Evolutionary conservation across 129 eudicot genomes (phyloP), one percentile per base, ranked within the genome.

Genomic region (Helichrysum umbraculigerum): DNA sequence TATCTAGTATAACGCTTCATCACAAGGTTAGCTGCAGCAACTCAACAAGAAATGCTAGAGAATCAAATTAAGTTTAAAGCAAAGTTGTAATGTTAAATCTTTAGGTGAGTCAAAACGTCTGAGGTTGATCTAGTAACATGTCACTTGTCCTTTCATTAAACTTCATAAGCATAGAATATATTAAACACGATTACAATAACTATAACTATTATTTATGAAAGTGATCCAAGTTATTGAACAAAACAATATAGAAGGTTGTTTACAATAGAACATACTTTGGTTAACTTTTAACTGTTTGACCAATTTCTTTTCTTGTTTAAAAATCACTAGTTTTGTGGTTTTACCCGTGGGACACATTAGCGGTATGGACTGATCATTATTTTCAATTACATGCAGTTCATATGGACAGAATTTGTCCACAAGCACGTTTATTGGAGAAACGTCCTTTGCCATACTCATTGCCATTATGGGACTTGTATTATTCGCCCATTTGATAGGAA

Each of bases 401-500:
- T 91, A 91, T 73, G 98, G 98, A 50, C 97, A 91, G 81, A 81
- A 77, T 66, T 78, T 94, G 84, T 54, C 85, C 10, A 87, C 98
- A 66, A 94, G 96, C 85, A 94, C 96, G 29, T 91, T 79, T 77
- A 82, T 91, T 9, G 89, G 93, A 29, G 98, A 94, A 80, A 91
- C 96, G 10, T 58, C 84, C 25, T 94, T 89, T 75, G 92, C 93
- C 72, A 91, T 88, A 73, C 86, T 91, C 71, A 94, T 94, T 59
- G 90, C 96, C 73, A 89, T 94, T 63, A 52, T 87, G 81, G 98
- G 98, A 39, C 92, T 94, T 7, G 98, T 94, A 37, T 71, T 94
- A 39, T 94, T 94, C 78, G 91, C 98, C 22, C 98, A 87, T 78
- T 83, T 94, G 30, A 94, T 94, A 52, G 98, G 98, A 79, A 94